phyloP scores from a whole-genome alignment of 2,329 filamentous ascomycete genomes.

The Fusarium sp. region DNA sequence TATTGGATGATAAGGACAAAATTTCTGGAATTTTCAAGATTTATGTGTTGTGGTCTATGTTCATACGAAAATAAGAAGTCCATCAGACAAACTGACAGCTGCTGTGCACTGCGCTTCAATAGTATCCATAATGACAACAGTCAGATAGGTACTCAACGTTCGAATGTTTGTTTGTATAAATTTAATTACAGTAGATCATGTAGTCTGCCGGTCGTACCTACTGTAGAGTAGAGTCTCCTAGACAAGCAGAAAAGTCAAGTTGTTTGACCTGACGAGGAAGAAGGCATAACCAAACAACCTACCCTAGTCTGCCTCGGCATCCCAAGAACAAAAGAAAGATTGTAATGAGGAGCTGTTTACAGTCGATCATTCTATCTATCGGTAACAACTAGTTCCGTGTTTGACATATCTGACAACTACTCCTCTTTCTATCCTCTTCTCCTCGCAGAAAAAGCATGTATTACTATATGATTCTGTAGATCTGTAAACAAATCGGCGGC shows the following conservation, averaged over 20 bases:
- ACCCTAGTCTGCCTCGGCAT: neutral
- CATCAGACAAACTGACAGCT: neutral
- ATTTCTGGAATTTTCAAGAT: neutral
- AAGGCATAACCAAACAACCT: neutral
- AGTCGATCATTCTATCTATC: neutral
- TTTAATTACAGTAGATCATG: no score
- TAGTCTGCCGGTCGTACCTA: no score
- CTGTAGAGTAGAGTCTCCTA: neutral
- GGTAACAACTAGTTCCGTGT: neutral
- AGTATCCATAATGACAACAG: neutral
- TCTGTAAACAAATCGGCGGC: slow-evolving; percentile 7
- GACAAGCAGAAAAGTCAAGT: neutral
- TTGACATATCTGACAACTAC: neutral
- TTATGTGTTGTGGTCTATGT: neutral
- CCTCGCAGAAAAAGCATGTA: neutral
- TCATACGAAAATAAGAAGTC: neutral
- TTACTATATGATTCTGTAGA: neutral
- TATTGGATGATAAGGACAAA: neutral
- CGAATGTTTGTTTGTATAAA: no score
- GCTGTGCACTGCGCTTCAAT: neutral
- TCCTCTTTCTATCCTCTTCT: neutral
- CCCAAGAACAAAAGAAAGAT: neutral
- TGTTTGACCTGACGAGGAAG: neutral
- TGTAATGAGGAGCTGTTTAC: neutral
- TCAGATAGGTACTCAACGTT: neutral